A percentile compares a stretch with the other conserved stretches of the same genome.
These are phyloP conservation scores for Brassica hybrid DNA, from an alignment of 441 rosid species.

Conservation along the genomic window DNA sequence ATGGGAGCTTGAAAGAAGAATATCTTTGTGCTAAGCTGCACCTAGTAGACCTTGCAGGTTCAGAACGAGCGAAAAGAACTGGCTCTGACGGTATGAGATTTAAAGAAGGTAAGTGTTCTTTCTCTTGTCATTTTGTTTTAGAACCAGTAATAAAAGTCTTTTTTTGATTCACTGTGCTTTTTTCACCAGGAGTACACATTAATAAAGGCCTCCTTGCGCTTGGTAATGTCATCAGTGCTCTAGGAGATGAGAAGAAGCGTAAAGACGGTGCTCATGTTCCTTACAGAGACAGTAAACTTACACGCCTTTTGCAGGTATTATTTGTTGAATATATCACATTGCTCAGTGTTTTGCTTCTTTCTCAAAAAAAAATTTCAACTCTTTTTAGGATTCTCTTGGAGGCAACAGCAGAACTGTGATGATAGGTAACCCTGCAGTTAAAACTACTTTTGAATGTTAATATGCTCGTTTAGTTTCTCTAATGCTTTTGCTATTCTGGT, in stretches of 20 bases:
- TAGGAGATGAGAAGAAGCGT: slow-evolving; percentile 97
- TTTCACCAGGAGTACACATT: slow-evolving; percentile 99
- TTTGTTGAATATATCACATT: slow-evolving; percentile 2
- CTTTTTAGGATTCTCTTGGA: slow-evolving; percentile 91
- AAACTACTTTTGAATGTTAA: neutral
- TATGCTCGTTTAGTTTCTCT: slow-evolving; percentile 14
- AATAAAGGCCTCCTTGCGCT: slow-evolving; percentile 98
- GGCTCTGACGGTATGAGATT: slow-evolving; percentile 97
- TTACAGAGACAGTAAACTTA: slow-evolving; percentile 97
- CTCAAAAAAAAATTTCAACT: no score
- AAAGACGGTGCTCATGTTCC: slow-evolving; percentile 96
- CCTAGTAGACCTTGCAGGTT: slow-evolving; percentile 99
- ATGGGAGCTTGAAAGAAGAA: slow-evolving; percentile 81
- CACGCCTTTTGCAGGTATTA: slow-evolving; percentile 93
- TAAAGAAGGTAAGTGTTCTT: slow-evolving; percentile 81
- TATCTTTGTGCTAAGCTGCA: slow-evolving; percentile 97
- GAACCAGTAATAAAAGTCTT: slow-evolving; percentile 18
- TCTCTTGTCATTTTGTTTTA: slow-evolving; percentile 22
- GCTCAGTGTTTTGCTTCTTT: slow-evolving; percentile 11
- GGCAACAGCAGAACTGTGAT: slow-evolving; percentile 98
- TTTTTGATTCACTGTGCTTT: slow-evolving; percentile 22
- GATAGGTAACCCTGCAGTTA: slow-evolving; percentile 65
- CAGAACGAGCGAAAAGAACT: slow-evolving; percentile 97
- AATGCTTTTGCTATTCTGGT: slow-evolving; percentile 5
- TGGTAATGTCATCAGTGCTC: slow-evolving; percentile 98